Evolutionary conservation across 176 grass and related monocot species (phyloP).

Genomic region (Eragrostis nindensis): DNA sequence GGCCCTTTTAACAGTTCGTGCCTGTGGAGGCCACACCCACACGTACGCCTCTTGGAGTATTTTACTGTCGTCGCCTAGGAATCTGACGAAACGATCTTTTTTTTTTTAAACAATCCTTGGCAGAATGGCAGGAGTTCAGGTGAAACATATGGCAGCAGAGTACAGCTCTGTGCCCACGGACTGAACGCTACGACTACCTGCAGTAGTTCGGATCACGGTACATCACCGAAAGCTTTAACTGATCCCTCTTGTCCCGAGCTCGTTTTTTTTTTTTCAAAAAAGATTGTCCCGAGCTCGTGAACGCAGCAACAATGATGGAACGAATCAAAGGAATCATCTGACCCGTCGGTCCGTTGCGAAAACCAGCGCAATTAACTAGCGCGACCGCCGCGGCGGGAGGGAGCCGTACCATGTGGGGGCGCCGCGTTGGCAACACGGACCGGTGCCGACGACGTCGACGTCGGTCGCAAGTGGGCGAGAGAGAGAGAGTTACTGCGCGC

Average conservation of each 20-base stretch:
- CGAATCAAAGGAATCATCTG: not conserved
- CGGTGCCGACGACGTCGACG: not conserved
- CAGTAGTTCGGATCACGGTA: not conserved
- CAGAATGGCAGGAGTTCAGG: not conserved
- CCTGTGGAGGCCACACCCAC: not conserved
- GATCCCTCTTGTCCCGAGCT: too few relatives aligned
- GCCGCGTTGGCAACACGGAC: not conserved
- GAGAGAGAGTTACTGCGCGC: not conserved
- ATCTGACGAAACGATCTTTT: not conserved
- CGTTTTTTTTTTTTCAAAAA: too few relatives aligned
- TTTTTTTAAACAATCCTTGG: too few relatives aligned
- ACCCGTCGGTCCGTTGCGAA: too few relatives aligned
- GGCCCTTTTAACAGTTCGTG: not conserved
- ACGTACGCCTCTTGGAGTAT: not conserved
- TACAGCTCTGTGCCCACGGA: not conserved
- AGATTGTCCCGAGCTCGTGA: slow-evolving; percentile 11
- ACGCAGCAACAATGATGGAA: slow-evolving; percentile 4
- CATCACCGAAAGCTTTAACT: slow-evolving; percentile 4
- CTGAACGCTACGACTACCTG: too few relatives aligned
- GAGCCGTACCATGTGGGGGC: not conserved
- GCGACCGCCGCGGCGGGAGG: not conserved
- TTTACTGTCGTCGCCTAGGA: not conserved
- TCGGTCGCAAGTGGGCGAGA: not conserved
- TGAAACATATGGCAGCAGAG: not conserved
- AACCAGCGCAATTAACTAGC: not conserved